phyloP scores from a whole-genome alignment of 2,329 filamentous ascomycete species.

The Penicillium sp. region DNA sequence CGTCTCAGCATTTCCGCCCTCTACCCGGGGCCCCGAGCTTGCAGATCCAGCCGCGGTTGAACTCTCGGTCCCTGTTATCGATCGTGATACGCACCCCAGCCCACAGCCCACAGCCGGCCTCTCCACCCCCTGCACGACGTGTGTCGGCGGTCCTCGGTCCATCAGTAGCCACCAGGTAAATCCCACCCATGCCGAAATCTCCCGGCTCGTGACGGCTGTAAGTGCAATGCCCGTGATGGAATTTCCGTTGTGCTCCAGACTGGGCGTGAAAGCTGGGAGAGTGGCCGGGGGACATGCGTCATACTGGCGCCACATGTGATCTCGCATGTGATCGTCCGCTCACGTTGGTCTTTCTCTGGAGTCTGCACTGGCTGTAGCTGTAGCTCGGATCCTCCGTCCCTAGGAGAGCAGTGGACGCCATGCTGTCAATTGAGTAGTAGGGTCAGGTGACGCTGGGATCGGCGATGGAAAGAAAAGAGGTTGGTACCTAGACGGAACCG shows the following conservation, averaged over 20 bases:
- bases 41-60: slow-evolving; percentile 19
- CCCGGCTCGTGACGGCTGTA: slow-evolving; percentile 14
- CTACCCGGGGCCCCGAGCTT: slow-evolving; percentile 6
- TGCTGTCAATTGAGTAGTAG: no score
- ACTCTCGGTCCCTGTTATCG: background rate
- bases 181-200: slow-evolving; percentile 7
- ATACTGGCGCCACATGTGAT: slow-evolving; percentile 11
- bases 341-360: no score
- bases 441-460: no score
- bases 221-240: background rate
- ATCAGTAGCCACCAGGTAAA: background rate
- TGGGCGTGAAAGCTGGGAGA: background rate
- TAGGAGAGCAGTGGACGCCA: no score
- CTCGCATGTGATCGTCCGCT: slow-evolving; percentile 6
- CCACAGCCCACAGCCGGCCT: no score
- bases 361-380: no score
- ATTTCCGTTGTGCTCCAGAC: no score
- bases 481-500: no score
- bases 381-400: no score
- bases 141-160: background rate
- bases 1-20: background rate
- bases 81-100: no score
- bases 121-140: no score
- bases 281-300: background rate
- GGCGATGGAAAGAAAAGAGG: no score